Percentiles rank a stretch among this genome's conserved stretches.
These are phyloP conservation scores for Aspergillus ochraceus DNA, from an alignment of 2,329 filamentous ascomycete genomes.

Conservation along the genomic window DNA sequence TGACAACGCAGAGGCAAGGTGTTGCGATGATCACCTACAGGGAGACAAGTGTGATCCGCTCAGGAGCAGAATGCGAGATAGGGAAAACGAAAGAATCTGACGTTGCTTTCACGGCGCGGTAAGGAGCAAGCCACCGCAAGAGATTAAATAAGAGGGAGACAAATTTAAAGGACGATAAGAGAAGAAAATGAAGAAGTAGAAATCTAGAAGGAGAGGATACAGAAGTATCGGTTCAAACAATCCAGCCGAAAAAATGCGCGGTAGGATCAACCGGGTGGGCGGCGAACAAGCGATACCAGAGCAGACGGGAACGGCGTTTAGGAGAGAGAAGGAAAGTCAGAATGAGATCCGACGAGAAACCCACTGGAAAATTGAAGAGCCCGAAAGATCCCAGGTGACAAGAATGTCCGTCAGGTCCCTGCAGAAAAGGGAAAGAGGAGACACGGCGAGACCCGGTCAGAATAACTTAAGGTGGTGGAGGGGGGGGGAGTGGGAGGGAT, in stretches of 20 bases:
- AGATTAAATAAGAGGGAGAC: not conserved
- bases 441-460: constrained; percentile 18
- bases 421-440: constrained; percentile 15
- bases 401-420: constrained; percentile 8
- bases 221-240: constrained; percentile 10
- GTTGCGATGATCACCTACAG: constrained; percentile 9
- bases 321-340: constrained; percentile 9
- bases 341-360: constrained; percentile 4
- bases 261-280: constrained; percentile 18
- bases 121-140: constrained; percentile 1
- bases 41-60: constrained; percentile 14
- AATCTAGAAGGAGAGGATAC: constrained; percentile 10
- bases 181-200: constrained; percentile 4
- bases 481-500: not conserved
- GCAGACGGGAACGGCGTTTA: constrained; percentile 23
- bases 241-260: constrained; percentile 20
- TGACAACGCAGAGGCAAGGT: constrained; percentile 9
- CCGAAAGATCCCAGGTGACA: not conserved
- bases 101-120: constrained; percentile 11
- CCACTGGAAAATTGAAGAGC: not conserved
- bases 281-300: constrained; percentile 21
- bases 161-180: not conserved
- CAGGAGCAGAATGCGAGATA: constrained; percentile 14
- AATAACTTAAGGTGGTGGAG: constrained; percentile 8
- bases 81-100: constrained; percentile 12